Base-by-base conservation (phyloP, 2,329 filamentous ascomycete genomes). In the Chaetomium olivaceum region DNA sequence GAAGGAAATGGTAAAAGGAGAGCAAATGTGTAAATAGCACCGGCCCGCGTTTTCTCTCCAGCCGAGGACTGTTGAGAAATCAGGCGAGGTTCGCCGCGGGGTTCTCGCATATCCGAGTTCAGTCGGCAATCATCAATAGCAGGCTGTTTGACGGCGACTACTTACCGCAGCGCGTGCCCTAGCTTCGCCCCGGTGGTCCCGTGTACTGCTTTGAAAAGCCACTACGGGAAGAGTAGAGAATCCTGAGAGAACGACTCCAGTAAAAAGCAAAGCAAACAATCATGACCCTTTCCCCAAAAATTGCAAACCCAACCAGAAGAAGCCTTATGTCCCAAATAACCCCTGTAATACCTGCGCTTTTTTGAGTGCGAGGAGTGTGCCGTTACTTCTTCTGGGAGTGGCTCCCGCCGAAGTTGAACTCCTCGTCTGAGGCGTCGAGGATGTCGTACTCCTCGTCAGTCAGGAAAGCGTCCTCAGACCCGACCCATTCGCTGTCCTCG, bases 391-490 rank as follows among this genome's bases (percentile, higher is more conserved):
- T 74, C 68, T 73, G 76, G 72, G 81, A 78, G 74, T 84, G 81
- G 73, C 86, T 86, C 68, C 84, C 87, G 68, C 84, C 77, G 27
- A 55, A 33, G 50, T 50, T 23, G 71, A 85, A 90, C 76, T 98
- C 94, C 77, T 96, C 91, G 71, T 98, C 94, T 66, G 92, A 96
- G 52, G 93, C 94, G 80, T 97, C 93, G 55, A 98, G 87, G 70
- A 98, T 93, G 74, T 99, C 95, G 77, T 98, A 99, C 80, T 99
- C 95, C 77, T 98, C 95, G 70, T 99, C 95, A 0, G 95, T 98
- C 82, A 96, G 80, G 83, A 97, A 97, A 14, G 89, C 91, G 67
- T 51, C 87, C 14, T 88, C 87, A 1, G 84, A 85, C n/a, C 79
- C 81, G n/a, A 78, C 79, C 82, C 85, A 87, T 56, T 89, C 88